Evolutionary conservation across 257 asterid genomes (phyloP), one percentile per base, ranked within the genome.

Genomic region (Penstemon newberryi): DNA sequence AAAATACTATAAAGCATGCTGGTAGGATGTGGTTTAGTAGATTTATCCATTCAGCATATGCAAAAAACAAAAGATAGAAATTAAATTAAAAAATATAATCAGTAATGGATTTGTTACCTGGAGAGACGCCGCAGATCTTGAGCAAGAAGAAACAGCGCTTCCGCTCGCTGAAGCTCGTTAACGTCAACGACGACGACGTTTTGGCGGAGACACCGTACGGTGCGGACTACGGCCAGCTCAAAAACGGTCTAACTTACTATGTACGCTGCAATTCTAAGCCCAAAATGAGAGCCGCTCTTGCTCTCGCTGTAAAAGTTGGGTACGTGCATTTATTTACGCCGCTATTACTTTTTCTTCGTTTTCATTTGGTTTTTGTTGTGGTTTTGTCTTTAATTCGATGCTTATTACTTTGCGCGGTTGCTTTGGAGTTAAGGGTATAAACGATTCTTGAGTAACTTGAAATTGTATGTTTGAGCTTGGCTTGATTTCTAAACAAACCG

Each of bases 251-350:
- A 63, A 79, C 92, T 52, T 92, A 92, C 80, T 89, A 92, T 60
- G 98, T 92, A 9, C 95, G 98, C 59, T 81, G 82, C 82, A 92
- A 89, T 85, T 86, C 95, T 61, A 92, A 92, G 81, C 98, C 98
- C 49, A 83, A 79, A 80, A 92, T 92, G 98, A 81, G 98, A 79
- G 98, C 98, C 58, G 96, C 96, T 55, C 95, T 92, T 15, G 91
- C 96, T 43, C 96, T 92, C 61, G 98, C 88, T 40, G 87, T 92
- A 47, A 86, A 82, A 81, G 95, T 84, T 85, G 98, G 98, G 98
- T 91, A 83, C 77, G 87, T 82, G 41, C 69, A 50, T 59, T 41
- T 70, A 51, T 40, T 60, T 60, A 0, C 3, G 0, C 15, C 39
- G 33, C 7, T 41, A 15, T 40, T 60, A 15, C 9, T 8, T 25